Evolutionary conservation across 441 rosid species (phyloP).

Genomic region (Euphorbia celastroides): DNA sequence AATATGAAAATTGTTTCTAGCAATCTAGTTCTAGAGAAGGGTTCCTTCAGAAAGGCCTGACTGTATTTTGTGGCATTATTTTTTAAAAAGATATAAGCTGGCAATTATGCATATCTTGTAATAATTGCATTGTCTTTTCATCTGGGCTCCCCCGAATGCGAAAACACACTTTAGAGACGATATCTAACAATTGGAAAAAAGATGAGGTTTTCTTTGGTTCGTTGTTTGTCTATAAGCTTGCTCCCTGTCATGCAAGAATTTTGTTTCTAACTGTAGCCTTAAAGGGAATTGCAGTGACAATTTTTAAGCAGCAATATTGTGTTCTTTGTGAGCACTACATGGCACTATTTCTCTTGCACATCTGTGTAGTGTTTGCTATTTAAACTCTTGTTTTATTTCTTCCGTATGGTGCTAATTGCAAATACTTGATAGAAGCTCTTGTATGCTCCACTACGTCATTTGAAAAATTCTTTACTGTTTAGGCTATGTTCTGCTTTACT

Average conservation of each 20-base stretch:
- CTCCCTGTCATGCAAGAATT: background rate
- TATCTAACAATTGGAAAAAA: background rate
- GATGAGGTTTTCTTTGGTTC: background rate
- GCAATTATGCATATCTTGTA: background rate
- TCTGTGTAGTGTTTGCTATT: background rate
- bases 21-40: background rate
- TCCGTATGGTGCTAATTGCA: background rate
- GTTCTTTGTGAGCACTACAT: background rate
- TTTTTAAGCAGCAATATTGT: background rate
- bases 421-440: too few species aligned
- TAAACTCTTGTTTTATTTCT: background rate
- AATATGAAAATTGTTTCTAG: too few species aligned
- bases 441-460: too few species aligned
- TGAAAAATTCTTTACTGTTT: too few species aligned
- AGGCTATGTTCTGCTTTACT: too few species aligned
- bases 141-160: background rate
- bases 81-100: background rate
- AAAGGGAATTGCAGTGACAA: background rate
- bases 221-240: background rate
- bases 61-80: background rate
- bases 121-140: background rate
- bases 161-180: background rate
- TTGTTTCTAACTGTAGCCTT: background rate
- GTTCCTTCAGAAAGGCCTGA: background rate
- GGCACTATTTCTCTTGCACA: background rate